Evolutionary conservation across 2,329 filamentous ascomycete genomes (phyloP), one percentile per base, ranked within the genome.

Genomic region (Alternaria solani): DNA sequence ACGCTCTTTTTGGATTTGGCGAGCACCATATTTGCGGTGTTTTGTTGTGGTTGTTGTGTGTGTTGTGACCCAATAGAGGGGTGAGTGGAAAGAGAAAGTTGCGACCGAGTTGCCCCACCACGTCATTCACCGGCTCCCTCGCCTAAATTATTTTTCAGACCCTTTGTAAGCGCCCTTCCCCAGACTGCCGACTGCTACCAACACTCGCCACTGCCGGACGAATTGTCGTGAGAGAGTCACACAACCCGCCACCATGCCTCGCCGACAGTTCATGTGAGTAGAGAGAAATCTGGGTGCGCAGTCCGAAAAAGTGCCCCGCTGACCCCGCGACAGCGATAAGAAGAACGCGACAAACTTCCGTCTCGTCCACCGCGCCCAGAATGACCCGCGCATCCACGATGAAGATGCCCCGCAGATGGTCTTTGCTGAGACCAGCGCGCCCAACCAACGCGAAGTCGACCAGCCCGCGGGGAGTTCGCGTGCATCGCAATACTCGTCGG

Each of bases 361-460:
- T 70, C 91, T 99, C 77, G 93, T 98, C 72, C 92, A 97, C 82
- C 92, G 95, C 75, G 92, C 94, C 34, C 96, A 99, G 81, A 93
- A 97, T 88, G 95, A 99, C 79, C 95, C 96, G 47, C 88, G 94
- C 72, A 97, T 99, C 78, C 91, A 99, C 86, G 94, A 99, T 83
- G 87, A 90, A 72, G 86, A 89, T 73, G 94, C 93, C 55, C 91
- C 94, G 49, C 90, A 93, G 68, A 95, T 97, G 88, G 91, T 99
- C 75, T 88, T 99, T 66, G 92, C 95, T 76, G 92, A 87, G 68
- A 81, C 87, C 58, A 75, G 76, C 26, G 81, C 84, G 48, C 78
- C 79, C 9, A 78, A 78, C 26, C 43, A 66, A 58, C 72, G 73
- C 51, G 68, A 75, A 49, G 61, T 62, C 47, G 65, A 66, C 41